Percentiles rank a stretch among this genome's conserved stretches.
Evolutionary conservation across 2,329 filamentous ascomycete species (phyloP).

Genomic region (Aspergillus cejpii): DNA sequence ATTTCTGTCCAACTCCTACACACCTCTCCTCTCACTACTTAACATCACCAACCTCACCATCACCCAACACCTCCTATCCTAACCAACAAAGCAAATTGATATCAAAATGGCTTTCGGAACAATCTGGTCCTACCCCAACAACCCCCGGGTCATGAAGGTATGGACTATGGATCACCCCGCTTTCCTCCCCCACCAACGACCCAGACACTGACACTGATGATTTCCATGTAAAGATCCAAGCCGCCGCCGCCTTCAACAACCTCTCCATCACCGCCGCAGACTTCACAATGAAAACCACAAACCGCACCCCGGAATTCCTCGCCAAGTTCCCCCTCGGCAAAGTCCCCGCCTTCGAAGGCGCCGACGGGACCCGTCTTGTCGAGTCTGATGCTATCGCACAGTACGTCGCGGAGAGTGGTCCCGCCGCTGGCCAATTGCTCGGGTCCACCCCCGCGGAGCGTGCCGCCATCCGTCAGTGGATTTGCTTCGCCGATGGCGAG

Average conservation of each 20-base stretch:
- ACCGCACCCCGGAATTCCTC: conserved; percentile 43
- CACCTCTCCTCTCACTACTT: too few species aligned
- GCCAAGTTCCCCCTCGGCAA: conserved; percentile 50
- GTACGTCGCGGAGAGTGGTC: conserved; percentile 45
- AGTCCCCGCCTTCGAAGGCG: conserved; percentile 45
- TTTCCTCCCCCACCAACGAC: too few species aligned
- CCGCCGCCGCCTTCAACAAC: conserved; percentile 34
- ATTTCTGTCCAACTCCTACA: too few species aligned
- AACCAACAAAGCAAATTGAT: not conserved
- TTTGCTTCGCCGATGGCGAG: conserved; percentile 37
- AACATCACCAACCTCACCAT: too few species aligned
- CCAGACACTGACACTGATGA: not conserved
- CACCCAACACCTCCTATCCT: not conserved
- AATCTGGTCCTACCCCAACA: conserved; percentile 18
- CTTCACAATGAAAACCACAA: conserved; percentile 41
- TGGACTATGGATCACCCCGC: too few species aligned
- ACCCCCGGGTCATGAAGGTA: conserved; percentile 20
- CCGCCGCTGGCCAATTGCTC: conserved; percentile 41
- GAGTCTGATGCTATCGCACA: conserved; percentile 46
- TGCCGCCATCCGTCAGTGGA: conserved; percentile 44
- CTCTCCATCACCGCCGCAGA: conserved; percentile 24
- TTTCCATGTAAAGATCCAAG: conserved; percentile 19
- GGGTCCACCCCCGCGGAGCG: conserved; percentile 39
- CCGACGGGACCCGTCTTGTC: conserved; percentile 44
- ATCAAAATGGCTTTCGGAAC: conserved; percentile 11